Percentiles rank a stretch among this genome's conserved stretches.
These are phyloP conservation scores for Echium plantagineum DNA, from an alignment of 257 asterid species.

Conservation along the genomic window DNA sequence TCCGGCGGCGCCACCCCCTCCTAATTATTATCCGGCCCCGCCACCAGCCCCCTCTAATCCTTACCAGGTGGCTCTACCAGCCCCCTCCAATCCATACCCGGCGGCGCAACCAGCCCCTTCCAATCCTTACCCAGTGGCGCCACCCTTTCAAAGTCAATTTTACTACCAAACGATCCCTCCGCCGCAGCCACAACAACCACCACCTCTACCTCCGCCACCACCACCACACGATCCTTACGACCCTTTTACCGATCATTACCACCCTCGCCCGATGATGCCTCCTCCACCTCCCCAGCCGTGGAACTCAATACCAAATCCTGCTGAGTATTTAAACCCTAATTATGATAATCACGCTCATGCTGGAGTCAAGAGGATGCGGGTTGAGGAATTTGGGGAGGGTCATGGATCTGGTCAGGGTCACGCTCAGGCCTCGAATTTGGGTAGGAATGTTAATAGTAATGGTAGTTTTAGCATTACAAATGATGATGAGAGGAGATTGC, in stretches of 20 bases:
- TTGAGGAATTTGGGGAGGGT: conserved; percentile 16
- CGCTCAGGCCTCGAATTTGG: too few species aligned
- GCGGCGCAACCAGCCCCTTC: conserved; percentile 31
- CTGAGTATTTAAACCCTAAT: conserved; percentile 13
- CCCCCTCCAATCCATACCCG: conserved; percentile 28
- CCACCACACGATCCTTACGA: conserved; percentile 37
- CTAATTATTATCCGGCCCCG: conserved; percentile 1
- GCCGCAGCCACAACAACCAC: conserved; percentile 13
- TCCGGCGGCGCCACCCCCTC: conserved; percentile 31
- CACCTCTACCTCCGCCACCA: conserved; percentile 21
- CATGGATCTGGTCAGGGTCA: not conserved
- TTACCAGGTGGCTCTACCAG: conserved; percentile 5
- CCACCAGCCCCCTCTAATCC: not conserved
- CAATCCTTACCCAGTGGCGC: conserved; percentile 13
- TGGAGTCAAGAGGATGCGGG: conserved; percentile 59
- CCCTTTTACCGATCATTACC: conserved; percentile 51
- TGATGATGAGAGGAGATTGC: conserved; percentile 68
- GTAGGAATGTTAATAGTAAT: too few species aligned
- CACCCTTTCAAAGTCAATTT: not conserved
- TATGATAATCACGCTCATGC: conserved; percentile 17
- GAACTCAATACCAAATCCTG: conserved; percentile 21
- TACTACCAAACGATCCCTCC: conserved; percentile 10
- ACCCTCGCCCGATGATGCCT: conserved; percentile 12
- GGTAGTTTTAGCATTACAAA: conserved; percentile 3
- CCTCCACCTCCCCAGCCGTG: conserved; percentile 33